Conservation (phyloP, 345 rosid species). For the Diplotaxis tenuifolia region DNA sequence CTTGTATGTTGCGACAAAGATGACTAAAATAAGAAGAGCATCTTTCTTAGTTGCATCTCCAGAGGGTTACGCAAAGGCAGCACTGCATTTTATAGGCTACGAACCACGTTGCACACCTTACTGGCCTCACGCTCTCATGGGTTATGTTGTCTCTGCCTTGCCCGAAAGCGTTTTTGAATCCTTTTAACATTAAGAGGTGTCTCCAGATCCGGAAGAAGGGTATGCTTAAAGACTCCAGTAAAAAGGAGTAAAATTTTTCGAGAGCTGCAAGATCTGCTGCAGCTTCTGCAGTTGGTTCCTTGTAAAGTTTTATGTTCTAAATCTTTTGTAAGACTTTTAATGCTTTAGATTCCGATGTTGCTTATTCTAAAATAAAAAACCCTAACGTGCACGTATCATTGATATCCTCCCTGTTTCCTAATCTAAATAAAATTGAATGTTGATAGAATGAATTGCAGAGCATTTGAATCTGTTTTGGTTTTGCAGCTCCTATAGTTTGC, state of each 20-base stretch:
- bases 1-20: slow-evolving; percentile 78
- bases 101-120: slow-evolving; percentile 76
- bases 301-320: not conserved
- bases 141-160: slow-evolving; percentile 47
- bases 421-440: not conserved
- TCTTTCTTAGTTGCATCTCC: slow-evolving; percentile 75
- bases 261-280: not conserved
- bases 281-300: slow-evolving; percentile 7
- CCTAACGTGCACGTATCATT: not conserved
- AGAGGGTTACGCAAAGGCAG: slow-evolving; percentile 66
- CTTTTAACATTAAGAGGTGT: slow-evolving; percentile 47
- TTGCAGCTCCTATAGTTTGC: not conserved
- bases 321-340: slow-evolving; percentile 16
- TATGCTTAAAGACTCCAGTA: slow-evolving; percentile 66
- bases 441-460: not conserved
- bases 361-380: not conserved
- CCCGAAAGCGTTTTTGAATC: slow-evolving; percentile 56
- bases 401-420: not conserved
- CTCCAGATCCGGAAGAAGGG: slow-evolving; percentile 64
- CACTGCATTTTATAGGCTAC: slow-evolving; percentile 60
- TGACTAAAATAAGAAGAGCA: slow-evolving; percentile 69
- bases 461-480: not conserved
- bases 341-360: not conserved
- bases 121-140: slow-evolving; percentile 76
- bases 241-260: slow-evolving; percentile 42